These are phyloP conservation scores for Flaveria brownii DNA, from an alignment of 129 eudicot genomes.

Conservation along the genomic window DNA sequence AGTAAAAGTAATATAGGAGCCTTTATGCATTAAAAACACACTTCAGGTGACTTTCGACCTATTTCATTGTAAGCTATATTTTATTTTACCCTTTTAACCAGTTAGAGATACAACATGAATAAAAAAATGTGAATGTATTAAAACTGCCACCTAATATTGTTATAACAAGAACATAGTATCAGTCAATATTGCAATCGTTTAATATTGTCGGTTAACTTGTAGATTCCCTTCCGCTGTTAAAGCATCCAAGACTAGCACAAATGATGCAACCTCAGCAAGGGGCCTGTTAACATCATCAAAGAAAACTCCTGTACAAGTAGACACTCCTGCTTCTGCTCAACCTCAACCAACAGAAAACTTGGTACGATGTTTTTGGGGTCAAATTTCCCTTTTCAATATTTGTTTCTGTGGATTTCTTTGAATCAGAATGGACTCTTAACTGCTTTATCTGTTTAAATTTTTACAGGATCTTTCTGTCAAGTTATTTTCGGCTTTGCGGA, in stretches of 20 bases:
- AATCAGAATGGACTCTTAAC: neutral
- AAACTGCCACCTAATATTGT: neutral
- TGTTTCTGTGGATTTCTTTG: neutral
- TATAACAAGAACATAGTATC: slow-evolving; percentile 5
- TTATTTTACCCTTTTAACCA: neutral
- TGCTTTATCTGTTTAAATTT: neutral
- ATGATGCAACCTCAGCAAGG: slow-evolving; percentile 71
- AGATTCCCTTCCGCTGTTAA: slow-evolving; percentile 68
- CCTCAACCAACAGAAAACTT: slow-evolving; percentile 47
- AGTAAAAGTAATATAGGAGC: neutral
- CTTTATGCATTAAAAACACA: neutral
- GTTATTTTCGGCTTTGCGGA: slow-evolving; percentile 48
- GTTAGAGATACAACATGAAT: neutral
- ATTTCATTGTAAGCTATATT: slow-evolving; percentile 2
- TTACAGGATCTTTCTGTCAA: slow-evolving; percentile 59
- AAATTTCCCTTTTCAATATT: neutral
- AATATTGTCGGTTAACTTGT: slow-evolving; percentile 31
- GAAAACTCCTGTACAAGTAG: slow-evolving; percentile 47
- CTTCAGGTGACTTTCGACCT: neutral
- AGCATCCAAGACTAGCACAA: slow-evolving; percentile 45
- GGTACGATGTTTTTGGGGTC: slow-evolving; percentile 40
- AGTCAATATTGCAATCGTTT: slow-evolving; percentile 15
- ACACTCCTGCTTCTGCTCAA: slow-evolving; percentile 42
- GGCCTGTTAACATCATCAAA: slow-evolving; percentile 51
- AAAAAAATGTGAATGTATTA: neutral